Evolutionary conservation across 2,329 filamentous ascomycete genomes (phyloP), one percentile per base, ranked within the genome.

Genomic region (Alternaria consortialis): DNA sequence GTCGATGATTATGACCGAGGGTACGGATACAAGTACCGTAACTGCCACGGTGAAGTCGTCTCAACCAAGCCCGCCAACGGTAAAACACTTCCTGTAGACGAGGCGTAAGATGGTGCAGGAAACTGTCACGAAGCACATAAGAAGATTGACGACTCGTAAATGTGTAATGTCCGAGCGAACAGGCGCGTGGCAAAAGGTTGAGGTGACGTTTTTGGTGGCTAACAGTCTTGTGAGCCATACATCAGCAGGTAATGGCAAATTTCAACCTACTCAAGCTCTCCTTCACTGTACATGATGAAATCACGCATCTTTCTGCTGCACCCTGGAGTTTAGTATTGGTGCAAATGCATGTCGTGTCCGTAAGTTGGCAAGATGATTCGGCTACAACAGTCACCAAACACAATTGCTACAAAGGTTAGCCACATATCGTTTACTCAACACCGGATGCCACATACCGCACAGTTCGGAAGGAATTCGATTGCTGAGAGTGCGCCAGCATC

Each of bases 171-270:
- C 69, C 58, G 80, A 71, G 7, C 79, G 71, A 5, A 79, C 50
- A 1, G 78, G 75, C 7, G 70, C 72, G 11, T 69, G 67, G 53
- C 80, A 82, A 12, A 71, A 63, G 7, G 76, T 73, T 8, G 66
- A 56, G 0, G 80, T 80, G 44, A 75, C 68, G 63, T 81, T 81
- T 65, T 81, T 79, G 2, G 76, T 78, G 11, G 70, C 76, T 79
- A 53, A 37, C 12, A 43, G 23, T 27, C 13, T 27, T 17, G 25
- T 20, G n/a, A 48, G 29, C 44, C 29, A 40, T 9, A 2, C 7
- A 32, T 23, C 44, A 34, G 29, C 23, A 2, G 0, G 13, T 48
- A 7, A 7, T 0, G 7, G 40, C 12, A 0, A 1, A 9, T 32
- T 48, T 32, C 15, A 12, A 32, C 44, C 32, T 47, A 47, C 44